These are phyloP conservation scores for Aspergillus latus DNA, from an alignment of 2,329 filamentous ascomycete genomes.

Conservation along the genomic window DNA sequence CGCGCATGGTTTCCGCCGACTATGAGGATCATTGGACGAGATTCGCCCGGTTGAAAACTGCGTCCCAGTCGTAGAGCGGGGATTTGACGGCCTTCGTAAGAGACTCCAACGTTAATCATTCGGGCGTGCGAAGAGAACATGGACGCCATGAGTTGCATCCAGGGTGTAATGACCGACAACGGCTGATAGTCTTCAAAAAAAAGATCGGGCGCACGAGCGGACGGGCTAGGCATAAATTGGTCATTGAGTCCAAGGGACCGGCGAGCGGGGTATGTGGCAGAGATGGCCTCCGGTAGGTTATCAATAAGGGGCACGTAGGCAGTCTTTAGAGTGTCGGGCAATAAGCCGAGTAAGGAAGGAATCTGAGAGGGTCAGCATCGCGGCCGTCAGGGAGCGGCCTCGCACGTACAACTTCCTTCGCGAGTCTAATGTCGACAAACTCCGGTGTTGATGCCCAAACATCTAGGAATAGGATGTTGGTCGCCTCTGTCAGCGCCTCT, in stretches of 20 bases:
- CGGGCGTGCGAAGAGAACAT: constrained; percentile 83
- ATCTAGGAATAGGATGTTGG: constrained; percentile 76
- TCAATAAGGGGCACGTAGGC: constrained; percentile 75
- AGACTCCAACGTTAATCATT: constrained; percentile 74
- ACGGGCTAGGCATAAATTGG: constrained; percentile 31
- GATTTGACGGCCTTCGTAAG: constrained; percentile 85
- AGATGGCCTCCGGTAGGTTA: constrained; percentile 74
- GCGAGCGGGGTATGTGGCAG: constrained; percentile 67
- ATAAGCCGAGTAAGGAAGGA: constrained; percentile 71
- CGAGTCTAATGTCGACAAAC: constrained; percentile 81
- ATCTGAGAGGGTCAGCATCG: constrained; percentile 45
- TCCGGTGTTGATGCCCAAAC: constrained; percentile 82
- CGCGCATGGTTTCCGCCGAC: constrained; percentile 87
- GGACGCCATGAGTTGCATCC: constrained; percentile 86
- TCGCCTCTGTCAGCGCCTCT: constrained; percentile 68
- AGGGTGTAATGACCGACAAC: constrained; percentile 76
- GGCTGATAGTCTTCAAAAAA: constrained; percentile 96
- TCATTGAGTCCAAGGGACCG: constrained; percentile 31
- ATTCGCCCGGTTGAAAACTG: constrained; percentile 48
- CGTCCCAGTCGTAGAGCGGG: constrained; percentile 74
- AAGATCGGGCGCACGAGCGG: constrained; percentile 45
- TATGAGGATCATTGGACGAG: constrained; percentile 75
- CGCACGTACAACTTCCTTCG: constrained; percentile 67
- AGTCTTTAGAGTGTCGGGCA: constrained; percentile 71
- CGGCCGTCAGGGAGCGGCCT: background rate